phyloP scores from a whole-genome alignment of 306 rosid species.

The Quercus ilex region DNA sequence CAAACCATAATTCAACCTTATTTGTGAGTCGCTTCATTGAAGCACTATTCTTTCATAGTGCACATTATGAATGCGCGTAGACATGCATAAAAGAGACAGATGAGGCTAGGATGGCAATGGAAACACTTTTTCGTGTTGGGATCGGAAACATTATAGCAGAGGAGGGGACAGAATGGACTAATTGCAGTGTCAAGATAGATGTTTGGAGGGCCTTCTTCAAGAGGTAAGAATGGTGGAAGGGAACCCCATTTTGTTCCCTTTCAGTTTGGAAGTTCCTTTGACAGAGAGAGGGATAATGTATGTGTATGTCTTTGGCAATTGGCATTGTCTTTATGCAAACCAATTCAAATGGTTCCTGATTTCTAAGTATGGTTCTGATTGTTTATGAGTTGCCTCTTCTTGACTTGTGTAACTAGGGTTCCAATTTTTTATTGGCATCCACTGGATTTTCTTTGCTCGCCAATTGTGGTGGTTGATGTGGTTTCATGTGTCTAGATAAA shows the following conservation, averaged over 20 bases:
- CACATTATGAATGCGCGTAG: conserved; percentile 45
- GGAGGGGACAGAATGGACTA: too few species aligned
- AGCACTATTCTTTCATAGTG: conserved; percentile 48
- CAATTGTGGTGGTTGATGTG: not conserved
- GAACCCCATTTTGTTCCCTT: conserved; percentile 61
- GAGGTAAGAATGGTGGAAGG: conserved; percentile 32
- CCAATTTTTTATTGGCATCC: not conserved
- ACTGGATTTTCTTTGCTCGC: not conserved
- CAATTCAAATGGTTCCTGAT: too few species aligned
- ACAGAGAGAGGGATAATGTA: not conserved
- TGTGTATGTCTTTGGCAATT: too few species aligned
- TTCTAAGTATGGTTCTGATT: too few species aligned
- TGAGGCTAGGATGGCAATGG: conserved; percentile 28
- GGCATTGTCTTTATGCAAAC: too few species aligned
- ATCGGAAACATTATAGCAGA: conserved; percentile 5
- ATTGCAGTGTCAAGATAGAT: too few species aligned
- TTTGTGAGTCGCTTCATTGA: conserved; percentile 73
- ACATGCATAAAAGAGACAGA: conserved; percentile 33
- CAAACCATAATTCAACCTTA: conserved; percentile 56
- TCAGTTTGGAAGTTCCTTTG: conserved; percentile 75
- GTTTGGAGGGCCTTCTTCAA: too few species aligned
- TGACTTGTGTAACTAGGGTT: not conserved
- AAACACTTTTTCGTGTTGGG: conserved; percentile 33
- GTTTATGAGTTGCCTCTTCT: not conserved
- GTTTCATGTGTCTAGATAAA: too few species aligned